Conservation (phyloP, 768 basidiomycete species). For the Boletus fagicola region DNA sequence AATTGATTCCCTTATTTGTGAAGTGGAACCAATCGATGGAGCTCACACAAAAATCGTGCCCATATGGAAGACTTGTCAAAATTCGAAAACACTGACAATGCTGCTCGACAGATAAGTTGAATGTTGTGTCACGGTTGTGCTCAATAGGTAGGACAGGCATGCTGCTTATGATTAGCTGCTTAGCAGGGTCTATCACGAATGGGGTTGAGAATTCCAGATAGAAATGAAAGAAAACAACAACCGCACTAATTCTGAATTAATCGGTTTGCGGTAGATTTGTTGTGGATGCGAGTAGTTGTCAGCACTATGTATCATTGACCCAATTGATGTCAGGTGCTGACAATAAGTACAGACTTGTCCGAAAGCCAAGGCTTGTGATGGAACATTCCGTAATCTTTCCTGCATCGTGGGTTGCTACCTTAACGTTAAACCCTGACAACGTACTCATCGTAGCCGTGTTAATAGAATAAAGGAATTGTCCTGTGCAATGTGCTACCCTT, state of each 20-base stretch:
- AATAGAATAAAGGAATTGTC: slow-evolving; percentile 13
- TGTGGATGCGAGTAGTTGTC: not conserved
- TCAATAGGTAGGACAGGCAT: too few species aligned
- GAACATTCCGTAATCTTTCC: slow-evolving; percentile 16
- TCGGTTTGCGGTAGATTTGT: not conserved
- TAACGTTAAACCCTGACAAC: slow-evolving; percentile 21
- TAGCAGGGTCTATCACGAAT: not conserved
- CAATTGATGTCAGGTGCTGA: not conserved
- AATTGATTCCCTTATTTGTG: too few species aligned
- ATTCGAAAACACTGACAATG: not conserved
- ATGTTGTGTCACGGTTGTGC: too few species aligned
- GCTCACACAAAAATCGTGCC: too few species aligned
- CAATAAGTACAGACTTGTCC: not conserved
- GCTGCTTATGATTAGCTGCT: too few species aligned
- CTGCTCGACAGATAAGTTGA: too few species aligned
- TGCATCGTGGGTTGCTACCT: not conserved
- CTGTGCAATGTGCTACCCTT: not conserved
- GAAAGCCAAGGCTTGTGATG: not conserved
- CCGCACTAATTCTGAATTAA: not conserved
- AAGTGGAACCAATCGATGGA: too few species aligned
- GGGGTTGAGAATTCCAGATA: not conserved
- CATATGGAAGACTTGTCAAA: too few species aligned
- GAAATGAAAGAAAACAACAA: not conserved
- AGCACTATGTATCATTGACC: not conserved
- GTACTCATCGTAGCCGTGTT: slow-evolving; percentile 17